phyloP scores from a whole-genome alignment of 2,329 filamentous ascomycete species.

The Fusarium piperis region DNA sequence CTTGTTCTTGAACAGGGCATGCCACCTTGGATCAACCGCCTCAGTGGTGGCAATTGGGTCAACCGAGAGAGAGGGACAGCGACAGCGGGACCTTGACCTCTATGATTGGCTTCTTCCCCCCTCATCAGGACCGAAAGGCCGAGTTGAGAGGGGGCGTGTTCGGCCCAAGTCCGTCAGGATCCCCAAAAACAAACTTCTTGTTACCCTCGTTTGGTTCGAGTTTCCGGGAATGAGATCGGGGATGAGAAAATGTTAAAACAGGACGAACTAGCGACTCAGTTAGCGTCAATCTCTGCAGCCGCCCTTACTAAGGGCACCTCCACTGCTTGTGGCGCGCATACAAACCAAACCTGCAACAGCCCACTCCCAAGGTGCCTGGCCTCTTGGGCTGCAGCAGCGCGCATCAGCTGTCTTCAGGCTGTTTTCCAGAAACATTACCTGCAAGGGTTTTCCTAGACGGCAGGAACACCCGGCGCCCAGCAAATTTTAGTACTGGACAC shows the following conservation, averaged over 20 bases:
- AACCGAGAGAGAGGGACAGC: background rate
- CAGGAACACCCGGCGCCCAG: background rate
- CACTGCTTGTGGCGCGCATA: background rate
- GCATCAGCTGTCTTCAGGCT: background rate
- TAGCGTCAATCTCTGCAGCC: slow-evolving; percentile 14
- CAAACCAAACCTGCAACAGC: background rate
- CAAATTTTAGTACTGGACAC: background rate
- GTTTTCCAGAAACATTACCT: slow-evolving; percentile 29
- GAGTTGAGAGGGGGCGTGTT: background rate
- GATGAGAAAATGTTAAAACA: background rate
- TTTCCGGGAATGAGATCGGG: background rate
- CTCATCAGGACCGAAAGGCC: background rate
- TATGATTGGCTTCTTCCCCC: background rate
- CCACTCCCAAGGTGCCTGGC: background rate
- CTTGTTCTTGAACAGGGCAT: background rate
- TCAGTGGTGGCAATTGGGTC: background rate
- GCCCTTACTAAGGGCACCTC: slow-evolving; percentile 6
- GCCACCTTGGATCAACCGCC: background rate
- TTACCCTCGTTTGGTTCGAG: slow-evolving; percentile 1
- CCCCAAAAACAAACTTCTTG: background rate
- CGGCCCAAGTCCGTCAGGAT: background rate
- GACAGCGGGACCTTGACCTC: background rate
- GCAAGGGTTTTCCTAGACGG: slow-evolving; percentile 9
- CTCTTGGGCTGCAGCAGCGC: background rate
- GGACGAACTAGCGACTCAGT: slow-evolving; percentile 21